Base-by-base conservation (phyloP, 208 protist species). In the Leptomonas pyrrhocoris region DNA sequence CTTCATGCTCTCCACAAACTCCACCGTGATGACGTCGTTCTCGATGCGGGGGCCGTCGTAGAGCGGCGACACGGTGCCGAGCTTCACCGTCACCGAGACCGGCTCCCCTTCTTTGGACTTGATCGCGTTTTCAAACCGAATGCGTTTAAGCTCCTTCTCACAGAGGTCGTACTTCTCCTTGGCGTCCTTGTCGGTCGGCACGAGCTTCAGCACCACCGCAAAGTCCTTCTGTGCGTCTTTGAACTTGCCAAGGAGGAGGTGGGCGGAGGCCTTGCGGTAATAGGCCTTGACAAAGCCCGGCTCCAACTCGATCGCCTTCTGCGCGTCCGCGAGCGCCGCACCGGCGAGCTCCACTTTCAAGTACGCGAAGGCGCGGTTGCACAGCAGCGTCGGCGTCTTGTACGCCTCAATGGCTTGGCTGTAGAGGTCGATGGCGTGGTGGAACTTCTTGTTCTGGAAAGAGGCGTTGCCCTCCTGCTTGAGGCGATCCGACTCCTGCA, bases 231-330 rank as follows among this genome's bases (percentile, higher is more conserved):
- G 80, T 12, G 96, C 97, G 15, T 99, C 96, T 73, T 99, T 97
- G 79, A 92, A 98, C 69, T 99, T 97, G 8, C 91, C 89, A 6
- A 99, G 82, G 16, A 88, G 82, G 25, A 99, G 83, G 73, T 98
- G 83, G 0, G 97, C 97, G 1, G 93, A 96, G 23, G 95, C 98
- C 46, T 97, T 92, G 68, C 98, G 90, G 85, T 99, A 99, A 78
- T 99, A 98, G 15, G 95, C 98, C 88, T 99, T 99, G 4, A 98
- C 84, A 59, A 98, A 99, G 43, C 74, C 84, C 2, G 92, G 89
- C 48, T 99, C 98, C 18, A 99, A 49, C 23, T 88, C 79, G 30
- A 99, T 85, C 13, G 97, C 92, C 53, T 85, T 86, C 16, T 94
- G 87, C 25, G 97, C 97, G 64, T 99, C 98, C 0, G 76, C 54